Base-by-base conservation (phyloP, 2,329 filamentous ascomycete genomes). In the Nemania sp. region DNA sequence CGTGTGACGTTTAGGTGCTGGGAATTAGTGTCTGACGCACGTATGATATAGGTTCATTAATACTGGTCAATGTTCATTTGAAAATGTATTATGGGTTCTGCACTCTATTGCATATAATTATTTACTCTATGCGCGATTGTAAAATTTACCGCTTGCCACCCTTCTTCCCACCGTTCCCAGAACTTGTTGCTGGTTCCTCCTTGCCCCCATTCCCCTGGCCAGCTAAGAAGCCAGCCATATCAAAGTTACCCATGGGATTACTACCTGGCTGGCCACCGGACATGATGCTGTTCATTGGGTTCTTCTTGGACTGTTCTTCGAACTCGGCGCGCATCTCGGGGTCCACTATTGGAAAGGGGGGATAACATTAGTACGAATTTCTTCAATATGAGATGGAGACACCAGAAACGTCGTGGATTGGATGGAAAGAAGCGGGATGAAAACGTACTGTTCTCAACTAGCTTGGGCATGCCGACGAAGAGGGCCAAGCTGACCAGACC, bases 271-370 rank as follows among this genome's bases (percentile, higher is more conserved):
- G 79, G 24, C 54, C 29, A 2, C 70, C 70, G 13, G 58, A 38
- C 67, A 71, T 70, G 1, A 71, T 43, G 49, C 64, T 71, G 52
- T 71, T 71, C 70, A 71, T 84, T 1, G 92, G 89, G 72, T 89
- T 90, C 70, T 88, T 88, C 82, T 94, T 93, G 80, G 96, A 93
- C 77, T 93, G 91, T 76, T 93, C 92, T 79, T 98, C 94, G 78
- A 96, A 97, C 79, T 98, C 96, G 75, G 93, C 93, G 75, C 90
- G 90, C 82, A 93, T 92, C 80, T 99, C 96, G n/a, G 93, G 93
- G 79, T 98, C 96, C 94, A 99, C 94, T 98, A 76, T 74, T 69
- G 27, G 20, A 20, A 51, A 58, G 10, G 8, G 13, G 22, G 29
- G 10, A 8, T 0, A 22, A 38, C 4, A 68, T 64, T 29, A 56